Conservation (phyloP, 345 rosid species). For the Excoecaria cochinchinensis region DNA sequence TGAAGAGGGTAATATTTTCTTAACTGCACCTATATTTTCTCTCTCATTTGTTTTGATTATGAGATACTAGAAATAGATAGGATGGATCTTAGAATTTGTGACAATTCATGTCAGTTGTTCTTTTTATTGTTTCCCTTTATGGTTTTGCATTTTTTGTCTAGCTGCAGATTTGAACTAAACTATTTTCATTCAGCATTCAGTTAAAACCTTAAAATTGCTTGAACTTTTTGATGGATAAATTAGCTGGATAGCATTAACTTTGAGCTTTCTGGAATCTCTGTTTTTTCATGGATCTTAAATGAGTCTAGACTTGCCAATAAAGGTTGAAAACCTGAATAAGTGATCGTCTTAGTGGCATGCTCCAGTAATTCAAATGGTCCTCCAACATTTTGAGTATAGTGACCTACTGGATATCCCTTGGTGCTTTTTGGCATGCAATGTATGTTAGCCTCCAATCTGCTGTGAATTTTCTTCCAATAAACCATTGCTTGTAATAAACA, state of each 20-base stretch:
- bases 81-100: neutral
- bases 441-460: neutral
- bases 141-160: neutral
- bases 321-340: neutral
- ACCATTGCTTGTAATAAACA: neutral
- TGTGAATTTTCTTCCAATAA: no score
- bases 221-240: neutral
- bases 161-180: neutral
- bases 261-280: neutral
- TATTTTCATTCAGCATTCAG: neutral
- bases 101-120: neutral
- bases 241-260: neutral
- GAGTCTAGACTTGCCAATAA: neutral
- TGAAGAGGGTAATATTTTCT: conserved; percentile 37
- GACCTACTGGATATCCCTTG: neutral
- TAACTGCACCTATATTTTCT: neutral
- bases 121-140: neutral
- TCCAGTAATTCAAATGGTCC: neutral
- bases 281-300: neutral
- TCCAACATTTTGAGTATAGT: neutral
- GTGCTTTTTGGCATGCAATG: neutral
- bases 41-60: neutral
- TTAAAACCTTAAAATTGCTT: neutral
- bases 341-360: neutral
- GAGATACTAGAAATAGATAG: neutral